Conservation (phyloP, 805 yeast species). For the Suhomyces emberorum region DNA sequence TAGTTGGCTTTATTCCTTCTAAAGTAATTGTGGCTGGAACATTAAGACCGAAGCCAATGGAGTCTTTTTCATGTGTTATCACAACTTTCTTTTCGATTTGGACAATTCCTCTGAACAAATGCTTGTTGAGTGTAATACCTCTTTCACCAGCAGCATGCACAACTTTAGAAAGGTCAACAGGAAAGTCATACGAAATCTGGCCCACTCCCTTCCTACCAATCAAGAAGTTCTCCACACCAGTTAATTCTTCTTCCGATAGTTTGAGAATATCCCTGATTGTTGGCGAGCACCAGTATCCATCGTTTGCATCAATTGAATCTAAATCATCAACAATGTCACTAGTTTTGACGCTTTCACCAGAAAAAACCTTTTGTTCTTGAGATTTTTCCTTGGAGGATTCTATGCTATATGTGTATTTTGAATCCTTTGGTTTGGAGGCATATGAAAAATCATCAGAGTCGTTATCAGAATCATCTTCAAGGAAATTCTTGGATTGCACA, state of each 20-base stretch:
- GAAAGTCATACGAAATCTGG: slow-evolving; percentile 59
- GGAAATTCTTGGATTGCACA: slow-evolving; percentile 12
- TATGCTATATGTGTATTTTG: slow-evolving; percentile 14
- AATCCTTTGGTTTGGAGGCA: slow-evolving; percentile 4
- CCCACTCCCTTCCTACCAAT: slow-evolving; percentile 69
- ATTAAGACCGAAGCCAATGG: slow-evolving; percentile 65
- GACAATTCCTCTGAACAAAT: slow-evolving; percentile 33
- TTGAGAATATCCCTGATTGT: slow-evolving; percentile 46
- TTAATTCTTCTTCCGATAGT: slow-evolving; percentile 45
- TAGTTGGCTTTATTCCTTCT: slow-evolving; percentile 55
- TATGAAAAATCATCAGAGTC: slow-evolving; percentile 22
- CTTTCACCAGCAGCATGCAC: slow-evolving; percentile 36
- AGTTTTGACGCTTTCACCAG: slow-evolving; percentile 12
- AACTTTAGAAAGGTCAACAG: slow-evolving; percentile 65
- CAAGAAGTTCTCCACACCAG: slow-evolving; percentile 58
- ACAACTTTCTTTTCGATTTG: slow-evolving; percentile 49
- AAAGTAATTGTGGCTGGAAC: slow-evolving; percentile 73
- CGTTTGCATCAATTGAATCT: slow-evolving; percentile 10
- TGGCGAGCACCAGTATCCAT: slow-evolving; percentile 75
- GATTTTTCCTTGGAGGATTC: slow-evolving; percentile 3
- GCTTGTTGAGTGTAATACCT: slow-evolving; percentile 37
- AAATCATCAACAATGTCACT: slow-evolving; percentile 7
- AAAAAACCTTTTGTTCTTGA: slow-evolving; percentile 8
- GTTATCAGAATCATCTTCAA: slow-evolving; percentile 19
- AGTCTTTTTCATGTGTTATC: slow-evolving; percentile 61